These are phyloP conservation scores for Ganoderma lingzhi DNA, from an alignment of 1,284 basidiomycete species.

Conservation along the genomic window DNA sequence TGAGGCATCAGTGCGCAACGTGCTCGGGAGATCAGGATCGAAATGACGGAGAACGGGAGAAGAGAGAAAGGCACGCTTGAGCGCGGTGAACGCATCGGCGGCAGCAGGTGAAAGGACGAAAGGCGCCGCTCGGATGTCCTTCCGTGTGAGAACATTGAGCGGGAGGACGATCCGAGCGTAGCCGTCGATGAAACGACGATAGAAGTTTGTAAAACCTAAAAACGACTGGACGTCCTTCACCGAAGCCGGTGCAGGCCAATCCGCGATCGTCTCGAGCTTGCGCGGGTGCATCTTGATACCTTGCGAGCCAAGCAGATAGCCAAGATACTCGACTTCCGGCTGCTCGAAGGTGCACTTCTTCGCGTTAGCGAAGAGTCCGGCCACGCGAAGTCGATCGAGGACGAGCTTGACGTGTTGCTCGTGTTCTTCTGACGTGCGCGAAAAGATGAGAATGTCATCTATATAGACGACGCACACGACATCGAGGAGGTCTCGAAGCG, in stretches of 20 bases:
- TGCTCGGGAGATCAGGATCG: slow-evolving; percentile 36
- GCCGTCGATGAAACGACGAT: slow-evolving; percentile 48
- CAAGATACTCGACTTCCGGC: slow-evolving; percentile 49
- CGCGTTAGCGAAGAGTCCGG: slow-evolving; percentile 37
- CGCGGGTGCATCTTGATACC: slow-evolving; percentile 49
- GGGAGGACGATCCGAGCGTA: slow-evolving; percentile 43
- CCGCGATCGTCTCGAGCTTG: slow-evolving; percentile 47
- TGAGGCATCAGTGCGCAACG: no score
- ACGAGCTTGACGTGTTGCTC: slow-evolving; percentile 34
- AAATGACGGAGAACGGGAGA: slow-evolving; percentile 44
- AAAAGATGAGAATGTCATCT: slow-evolving; percentile 41
- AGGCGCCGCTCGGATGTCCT: slow-evolving; percentile 16
- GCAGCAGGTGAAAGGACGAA: slow-evolving; percentile 18
- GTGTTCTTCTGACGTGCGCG: slow-evolving; percentile 38
- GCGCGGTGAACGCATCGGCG: slow-evolving; percentile 36
- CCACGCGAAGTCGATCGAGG: slow-evolving; percentile 21
- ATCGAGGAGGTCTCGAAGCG: slow-evolving; percentile 23
- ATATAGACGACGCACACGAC: slow-evolving; percentile 37
- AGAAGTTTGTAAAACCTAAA: slow-evolving; percentile 50
- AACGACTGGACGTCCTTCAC: slow-evolving; percentile 45
- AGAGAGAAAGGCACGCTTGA: slow-evolving; percentile 40
- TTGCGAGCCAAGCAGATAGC: slow-evolving; percentile 45
- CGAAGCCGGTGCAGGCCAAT: slow-evolving; percentile 48
- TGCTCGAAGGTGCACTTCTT: slow-evolving; percentile 50
- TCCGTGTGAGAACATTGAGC: slow-evolving; percentile 35